A percentile compares a stretch with the other conserved stretches of the same genome.
These are phyloP conservation scores for Fusarium nygamai DNA, from an alignment of 2,329 filamentous ascomycete species.

Conservation along the genomic window DNA sequence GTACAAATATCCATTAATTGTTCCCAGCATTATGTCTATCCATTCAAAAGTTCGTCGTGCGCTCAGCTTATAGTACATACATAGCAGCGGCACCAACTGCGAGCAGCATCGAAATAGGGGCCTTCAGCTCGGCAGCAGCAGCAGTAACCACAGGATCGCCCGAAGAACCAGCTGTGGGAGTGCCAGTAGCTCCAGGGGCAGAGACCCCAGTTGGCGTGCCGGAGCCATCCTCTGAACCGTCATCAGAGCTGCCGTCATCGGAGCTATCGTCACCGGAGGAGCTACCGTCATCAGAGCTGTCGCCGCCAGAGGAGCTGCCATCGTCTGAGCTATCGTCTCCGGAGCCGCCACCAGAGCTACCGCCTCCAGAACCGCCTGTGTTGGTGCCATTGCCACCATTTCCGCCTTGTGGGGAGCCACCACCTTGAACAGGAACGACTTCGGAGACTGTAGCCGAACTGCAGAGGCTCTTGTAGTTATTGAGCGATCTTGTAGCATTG, in stretches of 20 bases:
- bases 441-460: slow-evolving; percentile 43
- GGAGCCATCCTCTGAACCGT: slow-evolving; percentile 2
- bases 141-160: slow-evolving; percentile 29
- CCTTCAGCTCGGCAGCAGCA: slow-evolving; percentile 47
- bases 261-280: neutral
- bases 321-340: neutral
- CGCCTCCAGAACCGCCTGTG: neutral
- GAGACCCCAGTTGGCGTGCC: slow-evolving; percentile 15
- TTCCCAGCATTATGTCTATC: slow-evolving; percentile 26
- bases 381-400: slow-evolving; percentile 22
- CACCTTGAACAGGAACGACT: slow-evolving; percentile 37
- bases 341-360: neutral
- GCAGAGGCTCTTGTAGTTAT: slow-evolving; percentile 58
- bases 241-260: neutral
- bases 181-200: slow-evolving; percentile 31
- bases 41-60: slow-evolving; percentile 2
- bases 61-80: slow-evolving; percentile 47
- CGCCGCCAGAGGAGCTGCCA: slow-evolving; percentile 1
- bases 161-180: slow-evolving; percentile 34
- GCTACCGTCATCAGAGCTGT: neutral
- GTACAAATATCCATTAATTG: slow-evolving; percentile 37
- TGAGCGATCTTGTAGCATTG: slow-evolving; percentile 63
- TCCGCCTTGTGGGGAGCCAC: slow-evolving; percentile 29
- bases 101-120: slow-evolving; percentile 55
- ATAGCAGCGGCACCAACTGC: slow-evolving; percentile 56